These are phyloP conservation scores for Saitozyma sp. DNA, from an alignment of 768 basidiomycete genomes.

Conservation along the genomic window DNA sequence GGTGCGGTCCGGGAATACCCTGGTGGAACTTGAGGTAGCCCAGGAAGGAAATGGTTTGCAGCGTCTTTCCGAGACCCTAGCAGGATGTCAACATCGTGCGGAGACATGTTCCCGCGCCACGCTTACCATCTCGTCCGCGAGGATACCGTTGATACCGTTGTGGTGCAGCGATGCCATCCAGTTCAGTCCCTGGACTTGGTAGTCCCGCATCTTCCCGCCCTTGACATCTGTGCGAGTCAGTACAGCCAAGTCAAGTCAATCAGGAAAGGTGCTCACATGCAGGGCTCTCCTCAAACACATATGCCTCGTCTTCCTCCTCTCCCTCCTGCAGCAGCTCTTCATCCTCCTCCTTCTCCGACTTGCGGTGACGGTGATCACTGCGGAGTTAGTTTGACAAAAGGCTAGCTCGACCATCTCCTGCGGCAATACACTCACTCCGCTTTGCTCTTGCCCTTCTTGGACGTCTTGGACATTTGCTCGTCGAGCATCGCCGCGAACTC, in stretches of 20 bases:
- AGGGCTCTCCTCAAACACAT: constrained; percentile 91
- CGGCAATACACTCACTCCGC: constrained; percentile 59
- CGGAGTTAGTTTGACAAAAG: neutral
- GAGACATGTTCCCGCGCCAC: neutral
- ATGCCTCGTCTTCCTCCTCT: constrained; percentile 85
- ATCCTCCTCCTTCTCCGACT: constrained; percentile 97
- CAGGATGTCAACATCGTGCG: neutral
- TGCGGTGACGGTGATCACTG: constrained; percentile 83
- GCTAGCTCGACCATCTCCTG: too few species aligned
- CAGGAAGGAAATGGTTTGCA: constrained; percentile 96
- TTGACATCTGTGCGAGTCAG: constrained; percentile 65
- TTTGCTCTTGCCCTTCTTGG: constrained; percentile 82
- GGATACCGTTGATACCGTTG: constrained; percentile 93
- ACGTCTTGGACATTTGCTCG: constrained; percentile 61
- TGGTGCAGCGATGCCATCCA: constrained; percentile 97
- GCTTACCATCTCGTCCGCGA: constrained; percentile 92
- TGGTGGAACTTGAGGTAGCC: constrained; percentile 87
- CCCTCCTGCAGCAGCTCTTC: constrained; percentile 89
- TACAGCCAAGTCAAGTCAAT: neutral
- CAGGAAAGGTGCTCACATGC: constrained; percentile 62
- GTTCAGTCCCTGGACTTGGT: constrained; percentile 92
- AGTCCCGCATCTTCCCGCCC: constrained; percentile 80
- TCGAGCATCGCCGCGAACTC: constrained; percentile 88
- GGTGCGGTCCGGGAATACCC: constrained; percentile 75
- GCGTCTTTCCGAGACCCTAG: constrained; percentile 94